Evolutionary conservation across 2,329 filamentous ascomycete species (phyloP).

Genomic region (Neofusicoccum laricinum): DNA sequence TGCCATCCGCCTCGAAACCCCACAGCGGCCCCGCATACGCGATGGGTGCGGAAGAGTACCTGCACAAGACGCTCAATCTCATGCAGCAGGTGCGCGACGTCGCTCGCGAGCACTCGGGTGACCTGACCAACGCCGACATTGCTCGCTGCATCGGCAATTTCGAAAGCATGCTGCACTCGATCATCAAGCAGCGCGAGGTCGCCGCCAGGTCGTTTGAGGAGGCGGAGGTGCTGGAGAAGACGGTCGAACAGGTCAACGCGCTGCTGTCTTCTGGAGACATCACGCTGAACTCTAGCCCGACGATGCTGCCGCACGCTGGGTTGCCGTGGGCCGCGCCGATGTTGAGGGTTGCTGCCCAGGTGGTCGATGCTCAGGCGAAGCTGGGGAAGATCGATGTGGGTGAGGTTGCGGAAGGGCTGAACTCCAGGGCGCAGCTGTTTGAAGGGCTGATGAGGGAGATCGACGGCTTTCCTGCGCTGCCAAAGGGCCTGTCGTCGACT

Average conservation of each 20-base stretch:
- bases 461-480: background rate
- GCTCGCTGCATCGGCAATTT: constrained; percentile 76
- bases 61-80: constrained; percentile 76
- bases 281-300: constrained; percentile 19
- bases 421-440: background rate
- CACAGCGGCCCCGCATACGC: background rate
- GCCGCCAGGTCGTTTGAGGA: constrained; percentile 43
- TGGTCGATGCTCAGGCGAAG: constrained; percentile 66
- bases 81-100: constrained; percentile 66
- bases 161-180: constrained; percentile 76
- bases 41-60: constrained; percentile 63
- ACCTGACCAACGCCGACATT: constrained; percentile 78
- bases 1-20: constrained; percentile 30
- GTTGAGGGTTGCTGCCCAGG: constrained; percentile 58
- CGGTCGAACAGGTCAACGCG: constrained; percentile 33
- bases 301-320: background rate
- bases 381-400: constrained; percentile 49
- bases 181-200: constrained; percentile 58
- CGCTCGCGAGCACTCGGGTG: constrained; percentile 73
- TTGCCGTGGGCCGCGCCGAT: constrained; percentile 66
- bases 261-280: constrained; percentile 28
- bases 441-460: background rate
- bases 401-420: constrained; percentile 8
- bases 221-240: constrained; percentile 39
- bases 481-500: background rate